Percentiles rank a stretch among this genome's conserved stretches.
These are phyloP conservation scores for Bipolaris bicolor DNA, from an alignment of 2,329 filamentous ascomycete species.

Conservation along the genomic window DNA sequence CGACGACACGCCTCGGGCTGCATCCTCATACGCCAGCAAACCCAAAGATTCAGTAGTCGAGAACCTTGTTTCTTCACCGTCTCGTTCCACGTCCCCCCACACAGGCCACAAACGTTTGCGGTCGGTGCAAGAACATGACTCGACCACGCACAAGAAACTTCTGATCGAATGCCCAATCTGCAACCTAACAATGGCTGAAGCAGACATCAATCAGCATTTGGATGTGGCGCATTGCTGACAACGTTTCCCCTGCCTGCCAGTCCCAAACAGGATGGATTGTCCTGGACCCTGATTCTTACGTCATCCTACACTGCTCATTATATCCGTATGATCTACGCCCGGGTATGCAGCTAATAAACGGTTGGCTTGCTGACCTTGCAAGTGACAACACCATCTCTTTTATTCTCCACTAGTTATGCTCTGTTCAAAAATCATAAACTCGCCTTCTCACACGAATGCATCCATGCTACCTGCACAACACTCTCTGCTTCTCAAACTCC, in stretches of 20 bases:
- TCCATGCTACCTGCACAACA: neutral
- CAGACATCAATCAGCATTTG: constrained; percentile 50
- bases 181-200: constrained; percentile 32
- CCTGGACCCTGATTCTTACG: constrained; percentile 14
- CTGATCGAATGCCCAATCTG: constrained; percentile 52
- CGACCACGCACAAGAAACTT: constrained; percentile 24
- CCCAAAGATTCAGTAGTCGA: constrained; percentile 13
- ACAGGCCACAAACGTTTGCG: constrained; percentile 31
- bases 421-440: neutral
- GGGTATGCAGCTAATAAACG: no score
- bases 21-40: constrained; percentile 15
- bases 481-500: constrained; percentile 16
- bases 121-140: constrained; percentile 16
- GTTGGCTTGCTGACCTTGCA: neutral
- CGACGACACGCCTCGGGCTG: constrained; percentile 17
- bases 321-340: no score
- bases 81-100: neutral
- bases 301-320: constrained; percentile 8
- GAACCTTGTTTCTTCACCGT: constrained; percentile 4
- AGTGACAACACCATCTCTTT: no score
- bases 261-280: neutral
- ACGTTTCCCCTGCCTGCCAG: neutral
- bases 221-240: constrained; percentile 38
- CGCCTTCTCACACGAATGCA: neutral
- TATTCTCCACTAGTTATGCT: no score